phyloP scores from a whole-genome alignment of 2,329 filamentous ascomycete genomes.

The Parastagonospora avenae region DNA sequence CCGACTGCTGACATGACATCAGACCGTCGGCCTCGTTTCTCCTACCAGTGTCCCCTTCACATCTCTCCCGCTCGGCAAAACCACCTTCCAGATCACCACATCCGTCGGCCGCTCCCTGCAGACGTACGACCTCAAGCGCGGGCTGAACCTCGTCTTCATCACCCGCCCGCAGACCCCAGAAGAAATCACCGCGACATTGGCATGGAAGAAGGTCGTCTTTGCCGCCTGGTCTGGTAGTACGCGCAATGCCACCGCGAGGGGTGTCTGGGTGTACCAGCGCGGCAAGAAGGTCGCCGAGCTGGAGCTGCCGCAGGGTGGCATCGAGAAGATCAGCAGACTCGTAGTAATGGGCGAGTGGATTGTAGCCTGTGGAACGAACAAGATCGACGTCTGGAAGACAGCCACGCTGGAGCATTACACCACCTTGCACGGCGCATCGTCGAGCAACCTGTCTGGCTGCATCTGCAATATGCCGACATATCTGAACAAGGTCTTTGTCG shows the following conservation, averaged over 20 bases:
- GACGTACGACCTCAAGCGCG: slow-evolving; percentile 91
- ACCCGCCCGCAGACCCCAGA: slow-evolving; percentile 87
- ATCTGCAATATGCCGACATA: slow-evolving; percentile 91
- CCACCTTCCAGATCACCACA: slow-evolving; percentile 96
- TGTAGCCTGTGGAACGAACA: slow-evolving; percentile 74
- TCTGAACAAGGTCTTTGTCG: slow-evolving; percentile 93
- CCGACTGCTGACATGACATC: slow-evolving; percentile 3
- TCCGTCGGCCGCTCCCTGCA: slow-evolving; percentile 89
- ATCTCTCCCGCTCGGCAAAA: slow-evolving; percentile 85
- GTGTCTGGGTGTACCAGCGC: slow-evolving; percentile 89
- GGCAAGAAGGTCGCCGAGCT: slow-evolving; percentile 84
- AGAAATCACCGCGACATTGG: slow-evolving; percentile 81
- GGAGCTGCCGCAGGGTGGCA: slow-evolving; percentile 66
- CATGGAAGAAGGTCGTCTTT: slow-evolving; percentile 85
- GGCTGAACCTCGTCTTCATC: slow-evolving; percentile 90
- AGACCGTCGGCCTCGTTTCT: slow-evolving; percentile 94
- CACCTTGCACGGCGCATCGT: slow-evolving; percentile 67
- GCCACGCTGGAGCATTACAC: slow-evolving; percentile 87
- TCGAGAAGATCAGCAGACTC: slow-evolving; percentile 76
- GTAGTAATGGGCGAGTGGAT: slow-evolving; percentile 91
- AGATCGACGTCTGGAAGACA: slow-evolving; percentile 89
- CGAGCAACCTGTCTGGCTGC: slow-evolving; percentile 74
- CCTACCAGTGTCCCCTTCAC: slow-evolving; percentile 91
- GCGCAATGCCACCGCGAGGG: slow-evolving; percentile 58
- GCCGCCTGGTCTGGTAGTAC: slow-evolving; percentile 81